Evolutionary conservation across 768 basidiomycete genomes (phyloP).

Genomic region (Suillus lakei): DNA sequence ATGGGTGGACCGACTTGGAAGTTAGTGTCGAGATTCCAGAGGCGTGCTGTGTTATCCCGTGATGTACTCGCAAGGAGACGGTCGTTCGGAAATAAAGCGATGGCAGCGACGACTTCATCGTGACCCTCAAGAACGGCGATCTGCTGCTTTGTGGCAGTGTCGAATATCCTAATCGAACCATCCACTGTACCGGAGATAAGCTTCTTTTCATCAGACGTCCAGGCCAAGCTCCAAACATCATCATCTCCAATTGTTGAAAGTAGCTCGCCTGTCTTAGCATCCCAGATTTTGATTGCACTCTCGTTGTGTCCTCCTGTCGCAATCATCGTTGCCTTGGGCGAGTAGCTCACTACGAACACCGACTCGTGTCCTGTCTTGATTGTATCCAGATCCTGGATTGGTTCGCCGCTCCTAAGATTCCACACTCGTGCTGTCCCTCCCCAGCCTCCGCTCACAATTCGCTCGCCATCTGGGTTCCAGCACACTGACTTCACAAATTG

Average conservation of each 20-base stretch:
- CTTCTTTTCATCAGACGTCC: not conserved
- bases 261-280: not conserved
- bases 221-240: not conserved
- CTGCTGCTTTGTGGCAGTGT: not conserved
- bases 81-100: not conserved
- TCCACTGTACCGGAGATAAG: not conserved
- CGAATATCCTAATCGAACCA: not conserved
- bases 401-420: not conserved
- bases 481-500: not conserved
- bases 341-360: not conserved
- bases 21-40: constrained; percentile 10
- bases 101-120: not conserved
- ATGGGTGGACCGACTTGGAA: not conserved
- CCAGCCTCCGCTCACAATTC: constrained; percentile 15
- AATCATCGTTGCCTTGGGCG: not conserved
- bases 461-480: constrained; percentile 12
- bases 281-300: not conserved
- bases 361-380: not conserved
- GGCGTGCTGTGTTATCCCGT: not conserved
- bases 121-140: not conserved
- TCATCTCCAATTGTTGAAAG: not conserved
- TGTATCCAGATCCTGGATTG: not conserved
- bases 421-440: constrained; percentile 15
- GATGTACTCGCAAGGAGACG: not conserved
- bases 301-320: not conserved